A percentile compares a stretch with the other conserved stretches of the same genome.
Evolutionary conservation across 176 grass and related monocot genomes (phyloP).

Genomic region (Cenchrus americanus): DNA sequence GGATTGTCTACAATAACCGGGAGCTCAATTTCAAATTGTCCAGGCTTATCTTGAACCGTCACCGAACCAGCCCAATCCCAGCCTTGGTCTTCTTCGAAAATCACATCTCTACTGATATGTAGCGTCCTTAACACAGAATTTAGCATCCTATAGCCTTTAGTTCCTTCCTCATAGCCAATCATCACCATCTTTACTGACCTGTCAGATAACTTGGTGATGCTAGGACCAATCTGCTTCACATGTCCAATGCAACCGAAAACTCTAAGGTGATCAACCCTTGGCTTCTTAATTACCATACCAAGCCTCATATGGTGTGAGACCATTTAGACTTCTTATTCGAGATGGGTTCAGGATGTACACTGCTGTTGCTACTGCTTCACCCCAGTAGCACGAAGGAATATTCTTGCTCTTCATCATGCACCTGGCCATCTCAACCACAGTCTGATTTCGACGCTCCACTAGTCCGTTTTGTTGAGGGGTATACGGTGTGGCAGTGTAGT

Average conservation of each 20-base stretch:
- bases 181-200: neutral
- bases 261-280: neutral
- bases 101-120: neutral
- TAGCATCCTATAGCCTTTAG: neutral
- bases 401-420: too few species aligned
- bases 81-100: neutral
- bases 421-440: too few species aligned
- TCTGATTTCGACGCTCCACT: too few species aligned
- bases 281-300: neutral
- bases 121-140: neutral
- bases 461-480: too few species aligned
- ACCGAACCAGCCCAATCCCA: neutral
- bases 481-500: too few species aligned
- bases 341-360: too few species aligned
- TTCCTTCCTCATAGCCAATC: neutral
- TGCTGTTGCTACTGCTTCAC: too few species aligned
- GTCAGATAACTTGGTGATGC: neutral
- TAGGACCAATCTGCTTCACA: neutral
- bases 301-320: neutral
- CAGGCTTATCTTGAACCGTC: neutral
- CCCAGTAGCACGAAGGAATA: too few species aligned
- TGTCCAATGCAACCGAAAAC: too few species aligned
- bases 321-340: neutral
- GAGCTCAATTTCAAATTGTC: neutral
- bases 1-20: neutral